These are phyloP conservation scores for Pelargonium citronellum DNA, from an alignment of 441 rosid genomes.

Conservation along the genomic window DNA sequence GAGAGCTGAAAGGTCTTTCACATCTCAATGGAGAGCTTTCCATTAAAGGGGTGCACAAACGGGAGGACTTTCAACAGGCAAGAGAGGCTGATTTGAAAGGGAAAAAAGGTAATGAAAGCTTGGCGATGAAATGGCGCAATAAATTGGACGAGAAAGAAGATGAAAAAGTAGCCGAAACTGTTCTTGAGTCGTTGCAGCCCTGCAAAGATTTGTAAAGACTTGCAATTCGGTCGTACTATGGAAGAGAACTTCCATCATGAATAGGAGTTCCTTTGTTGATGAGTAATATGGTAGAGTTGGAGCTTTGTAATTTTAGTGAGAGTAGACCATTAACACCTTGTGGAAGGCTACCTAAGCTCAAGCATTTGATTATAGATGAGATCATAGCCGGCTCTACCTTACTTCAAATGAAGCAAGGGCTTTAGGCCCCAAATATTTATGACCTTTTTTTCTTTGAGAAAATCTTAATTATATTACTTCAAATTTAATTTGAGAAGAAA, in stretches of 20 bases:
- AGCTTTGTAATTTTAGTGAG: background rate
- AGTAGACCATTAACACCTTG: constrained; percentile 21
- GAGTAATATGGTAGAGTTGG: background rate
- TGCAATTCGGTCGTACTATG: constrained; percentile 10
- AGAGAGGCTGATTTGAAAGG: constrained; percentile 14
- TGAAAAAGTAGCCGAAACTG: background rate
- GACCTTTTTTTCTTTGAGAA: too few relatives aligned
- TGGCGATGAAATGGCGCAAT: constrained; percentile 14
- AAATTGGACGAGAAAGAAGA: background rate
- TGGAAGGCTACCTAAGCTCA: constrained; percentile 25
- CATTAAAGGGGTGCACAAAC: constrained; percentile 15
- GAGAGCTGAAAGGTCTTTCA: constrained; percentile 17
- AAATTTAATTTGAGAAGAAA: too few relatives aligned
- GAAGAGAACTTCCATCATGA: constrained; percentile 21
- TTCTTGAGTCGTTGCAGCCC: constrained; percentile 20
- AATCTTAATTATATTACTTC: too few relatives aligned
- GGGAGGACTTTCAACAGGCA: constrained; percentile 17
- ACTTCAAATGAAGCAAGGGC: too few relatives aligned
- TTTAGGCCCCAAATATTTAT: too few relatives aligned
- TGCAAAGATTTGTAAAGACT: constrained; percentile 14
- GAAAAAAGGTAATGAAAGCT: constrained; percentile 8
- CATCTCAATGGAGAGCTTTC: constrained; percentile 15
- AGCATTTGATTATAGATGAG: constrained; percentile 7
- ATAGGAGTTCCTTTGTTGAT: constrained; percentile 16
- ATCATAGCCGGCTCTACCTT: too few relatives aligned